Conservation (phyloP, 306 rosid species). For the Cicer judaicum region DNA sequence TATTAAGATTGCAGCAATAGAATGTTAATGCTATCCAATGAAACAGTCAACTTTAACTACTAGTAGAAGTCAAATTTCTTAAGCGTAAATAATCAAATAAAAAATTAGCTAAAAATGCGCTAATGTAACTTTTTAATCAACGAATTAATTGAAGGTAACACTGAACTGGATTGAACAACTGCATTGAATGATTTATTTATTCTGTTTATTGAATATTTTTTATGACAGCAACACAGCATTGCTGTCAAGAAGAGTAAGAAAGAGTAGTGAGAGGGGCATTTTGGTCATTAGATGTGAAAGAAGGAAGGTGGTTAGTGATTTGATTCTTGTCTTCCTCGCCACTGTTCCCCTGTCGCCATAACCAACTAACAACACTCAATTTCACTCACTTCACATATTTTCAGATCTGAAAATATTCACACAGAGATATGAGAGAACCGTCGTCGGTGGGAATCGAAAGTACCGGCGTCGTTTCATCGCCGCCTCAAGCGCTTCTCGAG, state of each 20-base stretch:
- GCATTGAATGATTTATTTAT: too few species aligned
- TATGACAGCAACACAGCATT: not conserved
- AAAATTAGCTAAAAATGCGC: not conserved
- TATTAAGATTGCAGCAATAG: not conserved
- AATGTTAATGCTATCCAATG: not conserved
- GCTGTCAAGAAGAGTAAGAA: not conserved
- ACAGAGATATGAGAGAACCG: conserved; percentile 54
- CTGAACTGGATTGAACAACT: too few species aligned
- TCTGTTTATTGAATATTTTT: too few species aligned
- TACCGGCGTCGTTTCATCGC: conserved; percentile 50
- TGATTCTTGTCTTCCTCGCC: conserved; percentile 61
- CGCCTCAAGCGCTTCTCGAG: conserved; percentile 85
- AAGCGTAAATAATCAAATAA: not conserved
- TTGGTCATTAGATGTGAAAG: conserved; percentile 19
- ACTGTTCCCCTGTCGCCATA: conserved; percentile 51
- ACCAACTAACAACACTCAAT: conserved; percentile 32
- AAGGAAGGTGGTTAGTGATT: conserved; percentile 47
- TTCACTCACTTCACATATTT: conserved; percentile 26
- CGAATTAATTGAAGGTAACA: not conserved
- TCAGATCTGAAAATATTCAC: conserved; percentile 37
- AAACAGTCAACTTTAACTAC: not conserved
- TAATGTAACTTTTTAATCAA: not conserved
- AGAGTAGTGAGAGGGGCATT: conserved; percentile 25
- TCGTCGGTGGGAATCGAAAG: conserved; percentile 54
- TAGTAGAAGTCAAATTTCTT: not conserved